Base-by-base conservation (phyloP, 371 early-diverging fungal species). In the Entomophthora muscae region DNA sequence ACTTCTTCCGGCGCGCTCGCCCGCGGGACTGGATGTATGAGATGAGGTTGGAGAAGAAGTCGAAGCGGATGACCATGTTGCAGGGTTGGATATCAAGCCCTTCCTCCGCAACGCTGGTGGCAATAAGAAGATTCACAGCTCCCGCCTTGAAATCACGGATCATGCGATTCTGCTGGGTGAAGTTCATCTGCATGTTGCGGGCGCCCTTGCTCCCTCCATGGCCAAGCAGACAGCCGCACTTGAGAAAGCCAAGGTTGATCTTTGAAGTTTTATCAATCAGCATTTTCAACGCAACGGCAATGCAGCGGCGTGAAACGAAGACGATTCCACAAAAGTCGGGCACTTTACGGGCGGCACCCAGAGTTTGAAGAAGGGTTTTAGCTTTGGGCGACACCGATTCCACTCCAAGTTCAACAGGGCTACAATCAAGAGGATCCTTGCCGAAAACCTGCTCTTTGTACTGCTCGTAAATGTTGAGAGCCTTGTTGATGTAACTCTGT, bases 61-160 rank as follows among this genome's bases (percentile, higher is more conserved):
- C 92, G 70, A 93, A 95, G 80, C 88, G 76, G n/a, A 98, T 80
- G 24, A 99, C 95, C 33, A 94, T 70, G 63, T 90, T 95, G 72
- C 98, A 96, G 0, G 90, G 83, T 63, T 86, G 87, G 61, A 99
- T 91, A 73, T 99, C 99, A 1, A 98, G 72, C 1, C 99, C 98
- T 73, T 98, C 95, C 67, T 97, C 95, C 26, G 91, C 96, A 21
- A 98, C 95, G 70, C 85, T 83, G 7, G 99, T 98, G 7, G 95
- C 88, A 33, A 98, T 81, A 1, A 98, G 69, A 24, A 92, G 67
- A 63, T 91, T 92, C 32, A 82, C 59, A 2, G 73, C 70, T 30
- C 89, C 89, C 0, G 67, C 68, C 32, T 85, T 72, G 67, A 97
- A 96, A 22, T 75, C 69, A 0, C 68, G 65, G 30, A 95, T 80